Base-by-base conservation (phyloP, 352 stramenopile genomes). In the Globisporangium iwayamae region DNA sequence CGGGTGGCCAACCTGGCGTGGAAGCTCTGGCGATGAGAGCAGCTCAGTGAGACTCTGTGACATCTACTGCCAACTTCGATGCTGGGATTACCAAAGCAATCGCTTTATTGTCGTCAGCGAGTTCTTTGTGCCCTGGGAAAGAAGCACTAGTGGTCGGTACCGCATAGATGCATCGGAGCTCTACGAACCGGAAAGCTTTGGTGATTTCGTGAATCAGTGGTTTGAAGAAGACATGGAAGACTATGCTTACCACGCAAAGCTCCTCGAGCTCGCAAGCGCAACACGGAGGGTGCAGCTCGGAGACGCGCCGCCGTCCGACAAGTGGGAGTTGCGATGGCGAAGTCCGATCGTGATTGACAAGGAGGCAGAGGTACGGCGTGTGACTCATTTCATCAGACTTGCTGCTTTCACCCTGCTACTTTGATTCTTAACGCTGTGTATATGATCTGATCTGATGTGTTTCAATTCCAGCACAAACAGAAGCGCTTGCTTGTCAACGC, bases 291-390 rank as follows among this genome's bases (percentile, higher is more conserved):
- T 86, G 9, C 53, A 43, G 13, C 68, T 90, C 43, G 51, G 72
- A 11, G 57, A 72, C 4, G 41, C 65, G 3, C 25, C 71, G 22
- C 58, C 78, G 20, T 90, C 85, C 6, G 81, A 91, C 32, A 90
- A 86, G 20, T 94, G 86, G 86, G 84, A 94, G 60, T 34, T 94
- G 45, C 72, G 84, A 52, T 94, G 86, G 86, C 76, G 83, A 63
- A 78, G 63, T 20, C 86, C 85, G 8, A 61, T 93, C 14, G 74
- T 76, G 22, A 76, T 76, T 55, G 81, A 89, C 60, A 70, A 78
- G 11, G 79, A 88, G 2, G 56, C 73, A 18, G 74, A 85, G 72
- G 83, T 87, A 59, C 14, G 6, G 14, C 48, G n/a, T 45, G 18
- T 54, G 28, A 4, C n/a, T 61, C 47, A 48, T 60, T 52, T 30